A percentile compares a stretch with the other conserved stretches of the same genome.
Evolutionary conservation across 2,329 filamentous ascomycete genomes (phyloP).

Genomic region (Colletotrichum somersetense): DNA sequence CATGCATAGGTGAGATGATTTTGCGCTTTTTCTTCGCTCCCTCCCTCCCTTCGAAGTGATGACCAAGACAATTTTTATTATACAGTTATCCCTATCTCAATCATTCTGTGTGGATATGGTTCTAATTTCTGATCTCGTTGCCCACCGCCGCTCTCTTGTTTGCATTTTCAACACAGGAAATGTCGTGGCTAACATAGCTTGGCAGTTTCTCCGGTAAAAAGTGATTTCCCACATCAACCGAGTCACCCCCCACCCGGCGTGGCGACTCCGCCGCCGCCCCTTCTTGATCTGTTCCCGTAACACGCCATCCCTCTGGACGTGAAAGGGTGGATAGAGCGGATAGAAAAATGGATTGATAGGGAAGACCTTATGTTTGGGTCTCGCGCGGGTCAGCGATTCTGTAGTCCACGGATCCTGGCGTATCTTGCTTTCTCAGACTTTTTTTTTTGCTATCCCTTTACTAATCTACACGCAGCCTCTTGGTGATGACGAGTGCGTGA

Average conservation of each 20-base stretch:
- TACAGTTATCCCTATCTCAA: constrained; percentile 43
- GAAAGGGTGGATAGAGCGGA: constrained; percentile 36
- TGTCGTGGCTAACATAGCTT: constrained; percentile 13
- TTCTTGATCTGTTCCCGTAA: constrained; percentile 21
- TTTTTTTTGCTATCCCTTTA: constrained; percentile 13
- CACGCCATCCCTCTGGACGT: constrained; percentile 22
- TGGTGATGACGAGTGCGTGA: background rate
- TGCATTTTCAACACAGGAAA: background rate
- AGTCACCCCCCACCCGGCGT: background rate
- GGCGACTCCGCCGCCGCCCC: background rate
- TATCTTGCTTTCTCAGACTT: constrained; percentile 29
- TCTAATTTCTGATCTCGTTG: constrained; percentile 37
- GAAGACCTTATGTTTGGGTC: constrained; percentile 21
- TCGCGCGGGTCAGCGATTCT: constrained; percentile 23
- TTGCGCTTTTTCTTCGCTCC: background rate
- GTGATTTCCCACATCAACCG: constrained; percentile 13
- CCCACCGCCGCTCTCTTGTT: background rate
- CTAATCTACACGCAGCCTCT: constrained; percentile 31
- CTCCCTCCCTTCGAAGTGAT: constrained; percentile 28
- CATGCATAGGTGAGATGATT: constrained; percentile 10
- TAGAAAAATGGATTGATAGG: constrained; percentile 39
- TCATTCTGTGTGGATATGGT: constrained; percentile 34
- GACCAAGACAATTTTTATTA: constrained; percentile 31
- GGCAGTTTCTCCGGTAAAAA: background rate
- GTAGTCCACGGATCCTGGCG: constrained; percentile 28